Conservation (phyloP, 345 rosid species). For the Jatropha curcas region DNA sequence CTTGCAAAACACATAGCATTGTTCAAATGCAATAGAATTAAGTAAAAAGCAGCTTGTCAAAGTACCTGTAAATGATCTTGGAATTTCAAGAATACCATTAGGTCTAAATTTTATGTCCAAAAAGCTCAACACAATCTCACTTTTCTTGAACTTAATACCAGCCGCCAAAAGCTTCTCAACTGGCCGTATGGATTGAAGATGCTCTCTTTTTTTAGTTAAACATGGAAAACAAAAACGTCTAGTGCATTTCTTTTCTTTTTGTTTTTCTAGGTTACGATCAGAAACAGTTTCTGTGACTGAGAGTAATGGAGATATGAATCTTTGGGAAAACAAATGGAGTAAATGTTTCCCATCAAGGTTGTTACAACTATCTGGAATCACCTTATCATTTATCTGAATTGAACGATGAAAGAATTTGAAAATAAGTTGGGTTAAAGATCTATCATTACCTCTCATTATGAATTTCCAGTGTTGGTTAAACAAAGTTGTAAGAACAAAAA, state of each 20-base stretch:
- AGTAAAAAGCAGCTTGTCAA: slow-evolving; percentile 14
- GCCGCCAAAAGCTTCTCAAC: slow-evolving; percentile 9
- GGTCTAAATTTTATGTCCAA: slow-evolving; percentile 13
- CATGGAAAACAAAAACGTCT: background rate
- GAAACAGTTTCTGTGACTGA: too few species aligned
- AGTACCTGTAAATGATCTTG: slow-evolving; percentile 1
- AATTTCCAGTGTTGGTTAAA: background rate
- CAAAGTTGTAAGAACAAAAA: slow-evolving; percentile 12
- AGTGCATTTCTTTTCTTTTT: too few species aligned
- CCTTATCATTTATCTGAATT: background rate
- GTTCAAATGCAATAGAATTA: slow-evolving; percentile 30
- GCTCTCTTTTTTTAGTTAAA: background rate
- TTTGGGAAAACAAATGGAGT: slow-evolving; percentile 16
- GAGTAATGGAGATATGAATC: background rate
- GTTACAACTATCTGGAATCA: background rate
- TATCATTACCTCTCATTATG: background rate
- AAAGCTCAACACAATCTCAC: background rate
- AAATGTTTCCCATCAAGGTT: slow-evolving; percentile 5
- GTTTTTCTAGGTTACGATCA: background rate
- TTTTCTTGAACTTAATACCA: slow-evolving; percentile 17
- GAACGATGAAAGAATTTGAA: slow-evolving; percentile 9
- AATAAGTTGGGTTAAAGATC: background rate
- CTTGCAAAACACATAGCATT: slow-evolving; percentile 13
- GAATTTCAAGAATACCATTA: slow-evolving; percentile 13
- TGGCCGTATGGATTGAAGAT: slow-evolving; percentile 6